Percentiles rank a stretch among this genome's conserved stretches.
These are phyloP conservation scores for Platanthera zijinensis DNA, from an alignment of 106 monocot genomes.

Conservation along the genomic window DNA sequence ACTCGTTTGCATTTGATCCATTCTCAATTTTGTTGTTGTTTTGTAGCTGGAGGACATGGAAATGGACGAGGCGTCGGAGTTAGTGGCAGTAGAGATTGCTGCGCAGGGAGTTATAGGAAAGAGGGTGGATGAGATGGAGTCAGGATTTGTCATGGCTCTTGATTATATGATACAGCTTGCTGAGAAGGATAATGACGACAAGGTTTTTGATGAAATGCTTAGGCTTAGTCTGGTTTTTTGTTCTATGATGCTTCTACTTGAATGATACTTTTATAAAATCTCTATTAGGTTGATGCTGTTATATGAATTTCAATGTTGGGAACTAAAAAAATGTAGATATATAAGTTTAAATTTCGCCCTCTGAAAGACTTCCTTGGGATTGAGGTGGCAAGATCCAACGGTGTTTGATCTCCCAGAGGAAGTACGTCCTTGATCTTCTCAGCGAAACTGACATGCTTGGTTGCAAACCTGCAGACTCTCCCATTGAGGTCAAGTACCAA, in stretches of 20 bases:
- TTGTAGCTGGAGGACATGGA: slow-evolving; percentile 89
- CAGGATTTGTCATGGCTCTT: slow-evolving; percentile 93
- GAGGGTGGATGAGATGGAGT: slow-evolving; percentile 96
- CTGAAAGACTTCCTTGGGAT: too few relatives aligned
- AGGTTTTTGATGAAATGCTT: slow-evolving; percentile 49
- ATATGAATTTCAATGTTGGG: too few relatives aligned
- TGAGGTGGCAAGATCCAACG: too few relatives aligned
- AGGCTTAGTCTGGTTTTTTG: background rate
- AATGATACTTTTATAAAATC: too few relatives aligned
- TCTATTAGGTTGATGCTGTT: too few relatives aligned
- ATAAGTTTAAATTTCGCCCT: too few relatives aligned
- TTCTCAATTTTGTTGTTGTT: background rate
- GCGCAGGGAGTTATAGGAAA: slow-evolving; percentile 95
- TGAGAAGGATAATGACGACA: slow-evolving; percentile 70
- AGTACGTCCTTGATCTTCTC: too few relatives aligned
- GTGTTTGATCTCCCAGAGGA: too few relatives aligned
- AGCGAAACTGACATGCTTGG: too few relatives aligned
- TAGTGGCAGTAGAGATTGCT: slow-evolving; percentile 70
- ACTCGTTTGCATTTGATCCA: background rate
- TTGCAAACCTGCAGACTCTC: too few relatives aligned
- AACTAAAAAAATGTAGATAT: too few relatives aligned
- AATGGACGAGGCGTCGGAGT: slow-evolving; percentile 70
- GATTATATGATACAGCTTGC: slow-evolving; percentile 91
- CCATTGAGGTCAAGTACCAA: too few relatives aligned
- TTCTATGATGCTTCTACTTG: background rate